Percentiles rank a stretch among this genome's conserved stretches.
These are phyloP conservation scores for Ceratocystis eucalypticola DNA, from an alignment of 2,329 filamentous ascomycete genomes.

Conservation along the genomic window DNA sequence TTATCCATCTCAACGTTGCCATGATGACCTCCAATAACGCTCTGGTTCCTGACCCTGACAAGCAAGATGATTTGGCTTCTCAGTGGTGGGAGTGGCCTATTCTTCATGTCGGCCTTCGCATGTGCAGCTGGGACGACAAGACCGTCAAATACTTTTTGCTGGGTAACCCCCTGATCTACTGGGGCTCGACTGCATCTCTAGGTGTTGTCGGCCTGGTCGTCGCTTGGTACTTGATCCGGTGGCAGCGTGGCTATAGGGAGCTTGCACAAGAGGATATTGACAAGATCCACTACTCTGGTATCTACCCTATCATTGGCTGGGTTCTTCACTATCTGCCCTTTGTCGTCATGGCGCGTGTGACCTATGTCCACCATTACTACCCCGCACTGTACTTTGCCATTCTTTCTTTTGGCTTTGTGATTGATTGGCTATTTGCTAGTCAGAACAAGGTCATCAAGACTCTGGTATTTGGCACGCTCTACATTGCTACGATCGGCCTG, in stretches of 20 bases:
- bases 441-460: conserved; percentile 51
- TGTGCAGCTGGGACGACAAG: conserved; percentile 96
- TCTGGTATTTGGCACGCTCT: conserved; percentile 59
- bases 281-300: conserved; percentile 81
- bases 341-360: conserved; percentile 94
- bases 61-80: conserved; percentile 95
- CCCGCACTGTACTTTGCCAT: conserved; percentile 97
- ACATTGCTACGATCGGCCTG: conserved; percentile 59
- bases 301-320: conserved; percentile 91
- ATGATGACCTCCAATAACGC: conserved; percentile 99
- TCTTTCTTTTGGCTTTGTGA: conserved; percentile 70
- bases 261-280: conserved; percentile 70
- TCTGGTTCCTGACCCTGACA: conserved; percentile 91
- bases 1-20: conserved; percentile 92
- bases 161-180: conserved; percentile 92
- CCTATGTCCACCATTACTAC: conserved; percentile 98
- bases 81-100: conserved; percentile 98
- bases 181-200: conserved; percentile 74
- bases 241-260: conserved; percentile 88
- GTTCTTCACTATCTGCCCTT: conserved; percentile 93
- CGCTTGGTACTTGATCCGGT: conserved; percentile 76
- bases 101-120: conserved; percentile 84
- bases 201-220: conserved; percentile 59
- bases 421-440: conserved; percentile 67
- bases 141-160: conserved; percentile 98